phyloP scores from a whole-genome alignment of 768 basidiomycete species.

The Agaricus blazei region DNA sequence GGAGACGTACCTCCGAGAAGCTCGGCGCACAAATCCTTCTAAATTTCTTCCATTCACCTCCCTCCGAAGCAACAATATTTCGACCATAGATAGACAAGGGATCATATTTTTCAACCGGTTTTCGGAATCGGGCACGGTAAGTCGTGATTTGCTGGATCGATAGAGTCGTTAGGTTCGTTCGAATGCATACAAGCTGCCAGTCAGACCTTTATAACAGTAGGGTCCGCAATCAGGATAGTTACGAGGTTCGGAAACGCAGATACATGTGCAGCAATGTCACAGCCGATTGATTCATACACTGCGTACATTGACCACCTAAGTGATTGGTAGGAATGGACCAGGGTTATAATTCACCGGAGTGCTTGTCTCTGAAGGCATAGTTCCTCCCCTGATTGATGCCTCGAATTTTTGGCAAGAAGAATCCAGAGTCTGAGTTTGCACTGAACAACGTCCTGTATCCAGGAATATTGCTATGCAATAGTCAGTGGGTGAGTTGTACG shows the following conservation, averaged over 20 bases:
- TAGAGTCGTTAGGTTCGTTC: too few species aligned
- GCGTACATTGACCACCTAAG: too few species aligned
- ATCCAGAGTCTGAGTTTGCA: too few species aligned
- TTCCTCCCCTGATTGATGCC: too few species aligned
- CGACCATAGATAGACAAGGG: constrained; percentile 46
- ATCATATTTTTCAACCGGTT: constrained; percentile 43
- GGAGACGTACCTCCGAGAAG: constrained; percentile 48
- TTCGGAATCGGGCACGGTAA: constrained; percentile 49
- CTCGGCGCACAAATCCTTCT: constrained; percentile 57
- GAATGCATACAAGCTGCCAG: background rate
- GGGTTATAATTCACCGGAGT: background rate
- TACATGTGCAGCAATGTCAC: constrained; percentile 7
- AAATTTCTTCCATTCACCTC: constrained; percentile 63
- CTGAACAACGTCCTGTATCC: too few species aligned
- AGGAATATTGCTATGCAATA: too few species aligned
- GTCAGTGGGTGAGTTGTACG: too few species aligned
- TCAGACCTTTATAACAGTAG: constrained; percentile 33
- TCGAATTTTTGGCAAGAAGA: too few species aligned
- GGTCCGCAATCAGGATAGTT: constrained; percentile 30
- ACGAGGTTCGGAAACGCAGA: constrained; percentile 14
- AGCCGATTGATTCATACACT: constrained; percentile 3
- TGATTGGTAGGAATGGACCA: too few species aligned
- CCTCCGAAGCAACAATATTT: constrained; percentile 62
- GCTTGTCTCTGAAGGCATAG: background rate
- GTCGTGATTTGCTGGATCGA: constrained; percentile 41